Base-by-base conservation (phyloP, 106 monocot genomes). In the Acanthochlamys bracteata region DNA sequence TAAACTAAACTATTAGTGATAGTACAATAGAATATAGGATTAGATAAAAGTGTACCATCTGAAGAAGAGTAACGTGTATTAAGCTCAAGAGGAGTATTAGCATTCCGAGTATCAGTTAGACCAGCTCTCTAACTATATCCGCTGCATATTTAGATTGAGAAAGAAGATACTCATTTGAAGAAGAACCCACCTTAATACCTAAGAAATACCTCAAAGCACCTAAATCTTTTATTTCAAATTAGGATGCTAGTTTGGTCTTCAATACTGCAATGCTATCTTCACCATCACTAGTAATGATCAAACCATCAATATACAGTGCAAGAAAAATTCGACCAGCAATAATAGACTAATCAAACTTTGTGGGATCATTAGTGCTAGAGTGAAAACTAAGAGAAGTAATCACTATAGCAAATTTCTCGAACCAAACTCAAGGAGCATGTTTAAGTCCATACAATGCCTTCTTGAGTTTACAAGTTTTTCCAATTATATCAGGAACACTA, bases 241-340 rank as follows among this genome's bases (percentile, higher is more conserved):
- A n/a, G 0, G 10, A 17, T 7, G 16, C 13, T 7, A 61, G 25
- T 15, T 7, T 6, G 3, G 39, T n/a, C 17, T 61, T 39, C 10
- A 61, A 9, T 7, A 13, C 7, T 13, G 7, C 10, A 45, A 45
- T 45, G 39, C 11, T 13, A 11, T 11, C 11, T 6, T 11, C 7
- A 61, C 41, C 61, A 61, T 61, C 61, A 61, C 61, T 17, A 61
- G 39, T 40, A 20, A 61, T 61, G 10, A 41, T 40, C 61, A 61
- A 40, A 41, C 41, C 39, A 19, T 61, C 39, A 6, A 61, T 17
- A 61, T 61, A 61, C 13, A 61, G 61, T 11, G n/a, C 40, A 39
- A 41, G 3, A 41, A 40, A 20, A n/a, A 16, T 39, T 6, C n/a
- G 53, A 41, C 2, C 19, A 41, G 0, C 7, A 61, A 19, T 3